Evolutionary conservation across 164 flowering plant genomes (phyloP), one percentile per base, ranked within the genome.

Genomic region (Annona cherimola): DNA sequence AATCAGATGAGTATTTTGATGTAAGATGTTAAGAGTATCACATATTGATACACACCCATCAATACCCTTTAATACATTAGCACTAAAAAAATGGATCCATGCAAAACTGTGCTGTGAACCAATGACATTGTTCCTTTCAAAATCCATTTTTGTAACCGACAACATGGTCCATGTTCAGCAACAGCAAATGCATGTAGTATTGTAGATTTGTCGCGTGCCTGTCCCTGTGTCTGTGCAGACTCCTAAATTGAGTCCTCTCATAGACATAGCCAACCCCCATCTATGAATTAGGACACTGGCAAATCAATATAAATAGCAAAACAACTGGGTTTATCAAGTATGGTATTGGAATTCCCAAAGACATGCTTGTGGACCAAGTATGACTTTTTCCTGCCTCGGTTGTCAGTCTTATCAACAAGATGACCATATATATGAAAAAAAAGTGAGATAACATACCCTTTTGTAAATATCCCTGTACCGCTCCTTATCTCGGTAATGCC

Each of bases 401-500:
- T 20, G 46, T 19, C 42, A 64, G 40, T 45, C n/a, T 8, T 63
- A 35, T 43, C 5, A 2, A 26, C 35, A 26, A 26, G 35, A 26
- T 26, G 35, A 26, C 35, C 35, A 26, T 26, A 26, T 26, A 19
- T 12, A 50, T 50, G 57, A 5, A 11, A 50, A 9, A 62, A 26
- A 18, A 6, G 63, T 6, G 5, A 55, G 2, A 67, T 50, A 39
- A 55, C 67, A 69, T 82, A 88, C 90, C 85, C 87, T 83, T 81
- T 68, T 81, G 70, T 78, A 76, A 61, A 64, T 79, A 18, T 79
- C 84, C 74, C 73, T 83, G 72, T 70, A 78, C 42, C 81, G 84
- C 76, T 79, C 80, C 78, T 76, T 83, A 69, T 83, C 81, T 61
- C 86, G 73, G 66, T 75, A 62, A 5, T 74, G 78, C 46, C 78